Conservation (phyloP, 306 rosid genomes). For the Cajanus cajan region DNA sequence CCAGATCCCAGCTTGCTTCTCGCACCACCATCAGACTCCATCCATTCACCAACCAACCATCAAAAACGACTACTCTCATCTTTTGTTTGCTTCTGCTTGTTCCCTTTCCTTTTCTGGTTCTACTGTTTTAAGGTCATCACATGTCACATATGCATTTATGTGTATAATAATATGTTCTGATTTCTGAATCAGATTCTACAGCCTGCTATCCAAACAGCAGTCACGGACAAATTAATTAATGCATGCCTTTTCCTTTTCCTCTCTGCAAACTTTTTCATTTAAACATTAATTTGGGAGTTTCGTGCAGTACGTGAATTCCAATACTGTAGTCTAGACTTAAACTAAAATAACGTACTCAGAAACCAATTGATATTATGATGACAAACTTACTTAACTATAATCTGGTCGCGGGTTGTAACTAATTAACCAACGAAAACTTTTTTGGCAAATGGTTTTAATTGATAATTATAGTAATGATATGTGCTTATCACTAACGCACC, state of each 20-base stretch:
- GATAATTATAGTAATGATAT: background rate
- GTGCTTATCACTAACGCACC: background rate
- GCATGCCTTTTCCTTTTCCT: background rate
- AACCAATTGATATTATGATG: background rate
- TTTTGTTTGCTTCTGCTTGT: constrained; percentile 26
- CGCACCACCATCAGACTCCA: no score
- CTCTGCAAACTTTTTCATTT: background rate
- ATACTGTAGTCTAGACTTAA: background rate
- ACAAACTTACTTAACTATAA: background rate
- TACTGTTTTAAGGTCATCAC: background rate
- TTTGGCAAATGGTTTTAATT: background rate
- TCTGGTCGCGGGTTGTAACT: background rate
- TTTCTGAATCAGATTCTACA: constrained; percentile 16
- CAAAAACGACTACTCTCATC: constrained; percentile 27
- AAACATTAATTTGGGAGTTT: background rate
- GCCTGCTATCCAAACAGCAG: constrained; percentile 7
- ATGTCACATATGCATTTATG: background rate
- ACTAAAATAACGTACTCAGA: background rate
- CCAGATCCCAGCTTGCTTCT: constrained; percentile 40
- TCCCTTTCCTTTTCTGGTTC: constrained; percentile 11
- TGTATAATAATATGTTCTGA: background rate
- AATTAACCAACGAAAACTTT: background rate
- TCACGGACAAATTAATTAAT: constrained; percentile 17
- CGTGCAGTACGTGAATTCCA: background rate
- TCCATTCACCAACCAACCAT: no score